These are phyloP conservation scores for Scenedesmus sp. DNA, from an alignment of 163 green algal species.

Conservation along the genomic window DNA sequence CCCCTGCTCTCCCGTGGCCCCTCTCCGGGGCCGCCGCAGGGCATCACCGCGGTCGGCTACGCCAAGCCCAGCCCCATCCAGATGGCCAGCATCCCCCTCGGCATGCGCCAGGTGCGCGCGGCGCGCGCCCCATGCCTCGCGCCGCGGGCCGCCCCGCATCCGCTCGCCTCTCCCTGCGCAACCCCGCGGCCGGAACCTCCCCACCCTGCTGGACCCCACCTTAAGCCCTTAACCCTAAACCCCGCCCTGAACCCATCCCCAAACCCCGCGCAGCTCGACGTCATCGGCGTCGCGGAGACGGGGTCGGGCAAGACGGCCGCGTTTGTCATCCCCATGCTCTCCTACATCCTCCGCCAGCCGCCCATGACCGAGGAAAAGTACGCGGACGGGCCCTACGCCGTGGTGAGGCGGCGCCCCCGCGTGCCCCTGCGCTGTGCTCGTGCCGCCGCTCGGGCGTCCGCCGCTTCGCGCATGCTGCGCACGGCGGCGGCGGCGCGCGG, in stretches of 20 bases:
- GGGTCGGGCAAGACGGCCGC: slow-evolving; percentile 97
- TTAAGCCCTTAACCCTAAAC: no score
- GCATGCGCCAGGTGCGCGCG: slow-evolving; percentile 83
- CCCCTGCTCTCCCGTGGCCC: not conserved
- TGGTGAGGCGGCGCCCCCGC: no score
- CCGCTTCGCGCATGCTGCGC: slow-evolving; percentile 64
- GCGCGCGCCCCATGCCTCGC: slow-evolving; percentile 39
- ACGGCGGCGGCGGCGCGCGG: slow-evolving; percentile 76
- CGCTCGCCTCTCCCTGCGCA: not conserved
- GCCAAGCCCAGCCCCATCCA: slow-evolving; percentile 98
- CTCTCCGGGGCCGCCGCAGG: slow-evolving; percentile 61
- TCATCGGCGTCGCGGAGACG: slow-evolving; percentile 97
- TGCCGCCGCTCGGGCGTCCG: no score
- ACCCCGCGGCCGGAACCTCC: no score
- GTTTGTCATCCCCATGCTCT: slow-evolving; percentile 98
- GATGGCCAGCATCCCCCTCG: slow-evolving; percentile 96
- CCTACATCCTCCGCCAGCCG: slow-evolving; percentile 94
- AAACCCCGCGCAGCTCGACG: slow-evolving; percentile 83
- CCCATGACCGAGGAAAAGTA: slow-evolving; percentile 91
- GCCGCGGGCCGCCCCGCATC: no score
- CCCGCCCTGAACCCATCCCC: no score
- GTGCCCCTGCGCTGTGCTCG: no score
- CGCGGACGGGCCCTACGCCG: slow-evolving; percentile 65
- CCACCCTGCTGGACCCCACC: no score
- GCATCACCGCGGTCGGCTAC: slow-evolving; percentile 89